Conservation (phyloP, 2,329 filamentous ascomycete species). For the Hypoxylon sp. region DNA sequence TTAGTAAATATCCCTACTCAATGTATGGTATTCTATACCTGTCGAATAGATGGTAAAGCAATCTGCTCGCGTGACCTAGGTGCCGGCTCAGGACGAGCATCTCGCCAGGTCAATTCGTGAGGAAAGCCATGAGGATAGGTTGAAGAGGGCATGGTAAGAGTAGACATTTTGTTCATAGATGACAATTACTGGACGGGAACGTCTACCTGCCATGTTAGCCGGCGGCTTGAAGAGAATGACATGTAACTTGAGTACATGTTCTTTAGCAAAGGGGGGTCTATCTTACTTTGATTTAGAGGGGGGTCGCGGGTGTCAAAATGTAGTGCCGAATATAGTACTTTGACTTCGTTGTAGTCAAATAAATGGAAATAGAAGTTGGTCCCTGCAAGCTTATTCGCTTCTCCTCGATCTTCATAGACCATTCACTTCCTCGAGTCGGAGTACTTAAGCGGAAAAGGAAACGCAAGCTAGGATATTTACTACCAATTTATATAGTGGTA, state of each 20-base stretch:
- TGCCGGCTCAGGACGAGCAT: slow-evolving; percentile 54
- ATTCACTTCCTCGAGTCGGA: slow-evolving; percentile 13
- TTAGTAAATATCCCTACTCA: slow-evolving; percentile 39
- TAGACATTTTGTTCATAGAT: slow-evolving; percentile 60
- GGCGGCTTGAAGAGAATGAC: background rate
- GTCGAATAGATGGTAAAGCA: slow-evolving; percentile 65
- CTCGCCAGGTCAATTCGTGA: slow-evolving; percentile 58
- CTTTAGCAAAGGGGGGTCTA: slow-evolving; percentile 3
- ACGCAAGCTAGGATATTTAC: background rate
- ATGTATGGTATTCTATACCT: slow-evolving; percentile 56
- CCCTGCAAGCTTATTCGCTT: slow-evolving; percentile 2
- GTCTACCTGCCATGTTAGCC: slow-evolving; percentile 34
- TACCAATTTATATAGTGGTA: background rate
- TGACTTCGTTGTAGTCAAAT: slow-evolving; percentile 19
- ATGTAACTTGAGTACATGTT: slow-evolving; percentile 7
- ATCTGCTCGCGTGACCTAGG: slow-evolving; percentile 57
- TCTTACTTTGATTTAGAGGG: slow-evolving; percentile 22
- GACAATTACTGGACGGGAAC: slow-evolving; percentile 8
- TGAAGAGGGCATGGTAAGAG: slow-evolving; percentile 62
- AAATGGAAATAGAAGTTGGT: slow-evolving; percentile 30
- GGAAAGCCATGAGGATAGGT: slow-evolving; percentile 58
- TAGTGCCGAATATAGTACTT: background rate
- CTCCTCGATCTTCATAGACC: slow-evolving; percentile 11
- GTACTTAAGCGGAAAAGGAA: background rate
- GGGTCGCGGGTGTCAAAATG: background rate